Conservation (phyloP, 2,329 filamentous ascomycete species). For the Aspergillus luchuensis region DNA sequence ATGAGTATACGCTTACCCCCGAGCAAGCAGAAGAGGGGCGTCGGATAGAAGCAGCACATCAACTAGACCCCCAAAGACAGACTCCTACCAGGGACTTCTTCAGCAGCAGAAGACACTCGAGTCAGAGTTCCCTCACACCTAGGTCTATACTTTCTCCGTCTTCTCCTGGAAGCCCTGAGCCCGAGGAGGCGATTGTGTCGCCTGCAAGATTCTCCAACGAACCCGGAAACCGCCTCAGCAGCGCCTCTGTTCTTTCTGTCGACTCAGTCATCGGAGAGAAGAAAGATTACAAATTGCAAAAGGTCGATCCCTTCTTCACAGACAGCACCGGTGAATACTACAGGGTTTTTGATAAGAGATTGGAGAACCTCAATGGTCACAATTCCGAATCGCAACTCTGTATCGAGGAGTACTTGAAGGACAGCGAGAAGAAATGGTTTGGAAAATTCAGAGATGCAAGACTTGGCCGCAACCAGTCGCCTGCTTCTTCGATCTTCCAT, state of each 20-base stretch:
- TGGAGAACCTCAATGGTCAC: constrained; percentile 57
- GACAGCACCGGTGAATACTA: constrained; percentile 65
- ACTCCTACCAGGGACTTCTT: constrained; percentile 22
- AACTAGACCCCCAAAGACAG: constrained; percentile 20
- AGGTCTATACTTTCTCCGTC: constrained; percentile 28
- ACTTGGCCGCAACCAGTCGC: constrained; percentile 54
- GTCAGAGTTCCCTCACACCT: constrained; percentile 27
- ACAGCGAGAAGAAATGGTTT: constrained; percentile 70
- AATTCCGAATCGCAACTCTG: constrained; percentile 63
- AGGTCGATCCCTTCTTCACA: constrained; percentile 68
- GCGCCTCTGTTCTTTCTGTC: constrained; percentile 55
- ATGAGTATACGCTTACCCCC: constrained; percentile 41
- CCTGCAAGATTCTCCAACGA: constrained; percentile 29
- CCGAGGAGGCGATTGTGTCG: constrained; percentile 36
- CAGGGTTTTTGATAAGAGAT: constrained; percentile 58
- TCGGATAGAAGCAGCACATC: constrained; percentile 22
- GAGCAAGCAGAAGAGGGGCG: constrained; percentile 38
- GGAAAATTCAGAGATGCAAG: constrained; percentile 60
- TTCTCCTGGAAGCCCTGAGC: constrained; percentile 34
- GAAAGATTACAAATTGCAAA: constrained; percentile 64
- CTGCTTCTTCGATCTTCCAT: constrained; percentile 37
- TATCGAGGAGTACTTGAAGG: constrained; percentile 66
- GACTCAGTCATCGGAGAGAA: constrained; percentile 62
- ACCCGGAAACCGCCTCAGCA: constrained; percentile 39
- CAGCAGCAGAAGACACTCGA: constrained; percentile 27